Evolutionary conservation across 192 early-diverging fungal species (phyloP).

Genomic region (Rhizoclosmatium sp.): DNA sequence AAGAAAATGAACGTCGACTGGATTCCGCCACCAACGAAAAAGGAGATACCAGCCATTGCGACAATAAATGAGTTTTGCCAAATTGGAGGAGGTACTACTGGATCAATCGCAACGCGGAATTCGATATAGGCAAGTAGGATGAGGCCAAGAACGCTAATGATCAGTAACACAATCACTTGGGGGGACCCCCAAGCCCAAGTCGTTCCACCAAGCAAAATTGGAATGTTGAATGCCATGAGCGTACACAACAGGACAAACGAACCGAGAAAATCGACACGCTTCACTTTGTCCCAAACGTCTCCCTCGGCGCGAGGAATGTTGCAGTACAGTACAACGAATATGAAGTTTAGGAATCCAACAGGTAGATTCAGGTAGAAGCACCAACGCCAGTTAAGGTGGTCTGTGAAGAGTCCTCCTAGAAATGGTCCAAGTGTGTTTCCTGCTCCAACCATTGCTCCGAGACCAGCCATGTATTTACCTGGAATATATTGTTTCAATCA

Average conservation of each 20-base stretch:
- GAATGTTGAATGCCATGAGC: slow-evolving; percentile 65
- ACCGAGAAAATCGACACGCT: slow-evolving; percentile 75
- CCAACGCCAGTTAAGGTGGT: slow-evolving; percentile 55
- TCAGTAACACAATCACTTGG: slow-evolving; percentile 61
- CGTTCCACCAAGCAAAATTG: slow-evolving; percentile 76
- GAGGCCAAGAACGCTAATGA: slow-evolving; percentile 51
- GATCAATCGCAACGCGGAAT: slow-evolving; percentile 26
- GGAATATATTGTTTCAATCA: not conserved
- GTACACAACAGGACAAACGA: slow-evolving; percentile 57
- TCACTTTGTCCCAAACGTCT: slow-evolving; percentile 60
- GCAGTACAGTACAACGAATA: slow-evolving; percentile 52
- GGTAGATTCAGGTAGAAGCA: slow-evolving; percentile 76
- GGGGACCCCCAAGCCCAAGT: slow-evolving; percentile 68
- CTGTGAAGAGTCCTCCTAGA: slow-evolving; percentile 84
- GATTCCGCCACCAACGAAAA: slow-evolving; percentile 60
- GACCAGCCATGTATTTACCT: slow-evolving; percentile 39
- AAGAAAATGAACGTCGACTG: slow-evolving; percentile 43
- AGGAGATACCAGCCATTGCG: slow-evolving; percentile 72
- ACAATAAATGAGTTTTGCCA: slow-evolving; percentile 49
- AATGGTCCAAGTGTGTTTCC: slow-evolving; percentile 84
- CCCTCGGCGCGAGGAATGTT: slow-evolving; percentile 65
- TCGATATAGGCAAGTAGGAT: slow-evolving; percentile 23
- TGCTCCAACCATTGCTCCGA: slow-evolving; percentile 81
- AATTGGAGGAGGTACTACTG: too few species aligned
- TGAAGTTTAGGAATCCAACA: slow-evolving; percentile 70